Evolutionary conservation across 768 basidiomycete species (phyloP), one percentile per base, ranked within the genome.

Genomic region (Kwoniella shandongensis): DNA sequence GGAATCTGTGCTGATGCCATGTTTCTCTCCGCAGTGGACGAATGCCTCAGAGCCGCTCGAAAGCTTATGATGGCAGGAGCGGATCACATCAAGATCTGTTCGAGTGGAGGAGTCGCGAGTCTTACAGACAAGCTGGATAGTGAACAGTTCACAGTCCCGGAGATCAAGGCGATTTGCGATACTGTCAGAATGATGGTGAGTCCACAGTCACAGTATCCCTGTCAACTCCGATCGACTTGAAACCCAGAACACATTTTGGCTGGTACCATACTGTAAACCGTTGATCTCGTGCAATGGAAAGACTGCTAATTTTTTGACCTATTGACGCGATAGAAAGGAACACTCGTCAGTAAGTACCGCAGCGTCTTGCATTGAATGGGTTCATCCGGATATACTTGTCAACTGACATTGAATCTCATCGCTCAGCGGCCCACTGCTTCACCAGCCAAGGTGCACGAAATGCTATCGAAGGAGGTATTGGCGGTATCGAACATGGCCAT

Each of bases 161-260:
- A 65, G 45, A 61, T 65, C 53, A 61, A 62, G 41, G 63, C 63
- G 7, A 65, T 65, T 30, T 65, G 60, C 52, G 61, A 65, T 47
- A 48, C 45, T 2, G 59, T 61, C 12, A 23, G 57, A 27, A 61
- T 62, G 55, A 65, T 65, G 63, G 63, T 58, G 39, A 42, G 63
- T 51, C 38, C 35, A 27, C 18, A 2, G 4, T 18, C 6, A 10
- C 26, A 23, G n/a, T 6, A 49, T 15, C 10, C 13, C 13, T 30
- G 49, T 18, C 22, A 29, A 4, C 17, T 2, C 23, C 36, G 18
- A 13, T 10, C 17, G 49, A 32, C 32, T 6, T 6, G 32, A 32
- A 13, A 32, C 32, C 13, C 7, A 32, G 6, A 23, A 10, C 27
- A 50, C 32, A n/a, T 30, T 38, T n/a, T 38, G 36, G 36, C 32